phyloP scores from a whole-genome alignment of 1,284 basidiomycete genomes.

The Cryptococcus hybrid region DNA sequence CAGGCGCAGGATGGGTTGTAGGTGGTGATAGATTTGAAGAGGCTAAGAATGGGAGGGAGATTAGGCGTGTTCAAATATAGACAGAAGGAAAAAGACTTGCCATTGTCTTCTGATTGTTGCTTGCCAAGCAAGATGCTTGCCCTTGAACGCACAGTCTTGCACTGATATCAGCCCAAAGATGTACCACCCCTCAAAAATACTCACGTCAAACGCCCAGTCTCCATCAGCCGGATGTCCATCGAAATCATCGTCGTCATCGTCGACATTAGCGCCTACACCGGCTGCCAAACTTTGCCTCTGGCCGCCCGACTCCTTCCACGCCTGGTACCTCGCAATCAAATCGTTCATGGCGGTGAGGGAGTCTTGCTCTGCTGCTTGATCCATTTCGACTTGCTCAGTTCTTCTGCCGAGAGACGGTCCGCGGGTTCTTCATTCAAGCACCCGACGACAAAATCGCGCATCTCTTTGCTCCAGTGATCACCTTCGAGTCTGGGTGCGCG shows the following conservation, averaged over 20 bases:
- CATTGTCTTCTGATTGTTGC: slow-evolving; percentile 20
- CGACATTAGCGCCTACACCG: slow-evolving; percentile 46
- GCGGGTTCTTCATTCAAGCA: slow-evolving; percentile 80
- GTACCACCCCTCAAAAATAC: slow-evolving; percentile 5
- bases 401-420: slow-evolving; percentile 84
- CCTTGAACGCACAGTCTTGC: slow-evolving; percentile 37
- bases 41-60: neutral
- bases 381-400: slow-evolving; percentile 89
- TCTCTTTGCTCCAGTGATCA: slow-evolving; percentile 71
- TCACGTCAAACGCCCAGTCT: slow-evolving; percentile 50
- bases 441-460: slow-evolving; percentile 83
- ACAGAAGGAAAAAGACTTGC: slow-evolving; percentile 4
- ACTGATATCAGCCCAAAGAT: neutral
- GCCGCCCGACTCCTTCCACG: slow-evolving; percentile 76
- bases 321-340: slow-evolving; percentile 69
- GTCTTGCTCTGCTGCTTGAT: slow-evolving; percentile 74
- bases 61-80: neutral
- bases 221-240: slow-evolving; percentile 18
- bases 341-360: slow-evolving; percentile 73
- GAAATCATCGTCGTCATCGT: slow-evolving; percentile 40
- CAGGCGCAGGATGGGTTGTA: slow-evolving; percentile 39
- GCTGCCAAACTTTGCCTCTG: slow-evolving; percentile 72
- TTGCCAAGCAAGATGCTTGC: slow-evolving; percentile 30
- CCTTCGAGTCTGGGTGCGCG: slow-evolving; percentile 69
- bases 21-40: slow-evolving; percentile 11